Conservation (phyloP, 2,329 filamentous ascomycete genomes). For the Fusarium heterosporum region DNA sequence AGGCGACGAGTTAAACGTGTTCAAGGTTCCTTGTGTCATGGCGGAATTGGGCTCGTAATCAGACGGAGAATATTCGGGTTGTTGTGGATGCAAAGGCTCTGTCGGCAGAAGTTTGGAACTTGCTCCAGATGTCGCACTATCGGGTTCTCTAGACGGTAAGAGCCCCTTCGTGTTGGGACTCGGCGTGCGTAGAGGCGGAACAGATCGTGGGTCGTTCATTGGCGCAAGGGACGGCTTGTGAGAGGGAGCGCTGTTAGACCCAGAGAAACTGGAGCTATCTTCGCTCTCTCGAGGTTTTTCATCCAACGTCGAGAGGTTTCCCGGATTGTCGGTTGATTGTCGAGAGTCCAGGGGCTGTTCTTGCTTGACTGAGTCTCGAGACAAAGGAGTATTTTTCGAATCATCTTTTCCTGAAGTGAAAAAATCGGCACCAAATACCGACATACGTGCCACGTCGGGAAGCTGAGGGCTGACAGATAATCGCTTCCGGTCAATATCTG, state of each 20-base stretch:
- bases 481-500: constrained; percentile 44
- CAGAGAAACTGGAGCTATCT: not conserved
- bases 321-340: constrained; percentile 5
- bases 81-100: constrained; percentile 59
- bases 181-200: constrained; percentile 52
- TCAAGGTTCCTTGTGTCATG: constrained; percentile 59
- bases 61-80: constrained; percentile 50
- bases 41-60: constrained; percentile 54
- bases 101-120: constrained; percentile 54
- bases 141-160: constrained; percentile 17
- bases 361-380: constrained; percentile 29
- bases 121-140: constrained; percentile 7
- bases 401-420: constrained; percentile 57
- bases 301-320: constrained; percentile 12
- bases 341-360: constrained; percentile 13
- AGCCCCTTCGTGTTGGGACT: constrained; percentile 45
- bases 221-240: constrained; percentile 30
- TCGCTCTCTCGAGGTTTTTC: constrained; percentile 13
- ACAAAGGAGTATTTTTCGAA: constrained; percentile 4
- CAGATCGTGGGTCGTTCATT: constrained; percentile 38
- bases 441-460: constrained; percentile 69
- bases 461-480: constrained; percentile 68
- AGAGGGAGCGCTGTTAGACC: not conserved
- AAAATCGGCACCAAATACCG: constrained; percentile 69
- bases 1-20: constrained; percentile 63